Conservation (phyloP, 768 basidiomycete species). For the Piloderma croceum region DNA sequence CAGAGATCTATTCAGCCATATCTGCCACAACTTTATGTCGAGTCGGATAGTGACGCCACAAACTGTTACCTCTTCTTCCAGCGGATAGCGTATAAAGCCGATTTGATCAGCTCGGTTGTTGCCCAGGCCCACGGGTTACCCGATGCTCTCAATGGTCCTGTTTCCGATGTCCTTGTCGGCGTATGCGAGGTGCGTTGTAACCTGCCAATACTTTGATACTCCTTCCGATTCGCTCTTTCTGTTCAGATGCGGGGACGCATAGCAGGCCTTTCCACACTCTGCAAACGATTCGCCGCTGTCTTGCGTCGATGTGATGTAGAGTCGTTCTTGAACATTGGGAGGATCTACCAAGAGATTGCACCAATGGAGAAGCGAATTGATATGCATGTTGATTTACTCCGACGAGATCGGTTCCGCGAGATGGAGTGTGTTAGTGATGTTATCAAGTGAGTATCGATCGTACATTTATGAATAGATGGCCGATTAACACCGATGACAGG, state of each 20-base stretch:
- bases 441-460: constrained; percentile 54
- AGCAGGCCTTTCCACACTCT: constrained; percentile 72
- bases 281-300: constrained; percentile 85
- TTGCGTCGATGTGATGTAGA: constrained; percentile 77
- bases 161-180: constrained; percentile 85
- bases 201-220: not conserved
- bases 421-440: constrained; percentile 91
- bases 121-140: constrained; percentile 81
- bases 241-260: constrained; percentile 80
- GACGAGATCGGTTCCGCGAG: constrained; percentile 87
- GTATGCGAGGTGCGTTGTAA: constrained; percentile 78
- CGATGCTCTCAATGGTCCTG: constrained; percentile 73
- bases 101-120: constrained; percentile 78
- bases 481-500: constrained; percentile 36
- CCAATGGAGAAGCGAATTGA: constrained; percentile 91
- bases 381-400: constrained; percentile 79
- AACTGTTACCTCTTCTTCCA: constrained; percentile 91
- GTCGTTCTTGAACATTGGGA: constrained; percentile 80
- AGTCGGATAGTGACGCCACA: constrained; percentile 85
- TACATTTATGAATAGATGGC: not conserved
- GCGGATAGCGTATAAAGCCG: constrained; percentile 79
- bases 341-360: constrained; percentile 76
- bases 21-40: constrained; percentile 84
- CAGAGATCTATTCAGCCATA: constrained; percentile 58
- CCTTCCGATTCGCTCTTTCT: constrained; percentile 1